A percentile compares a stretch with the other conserved stretches of the same genome.
phyloP scores from a whole-genome alignment of 2,329 filamentous ascomycete species.

The Nectriaceae sp. region DNA sequence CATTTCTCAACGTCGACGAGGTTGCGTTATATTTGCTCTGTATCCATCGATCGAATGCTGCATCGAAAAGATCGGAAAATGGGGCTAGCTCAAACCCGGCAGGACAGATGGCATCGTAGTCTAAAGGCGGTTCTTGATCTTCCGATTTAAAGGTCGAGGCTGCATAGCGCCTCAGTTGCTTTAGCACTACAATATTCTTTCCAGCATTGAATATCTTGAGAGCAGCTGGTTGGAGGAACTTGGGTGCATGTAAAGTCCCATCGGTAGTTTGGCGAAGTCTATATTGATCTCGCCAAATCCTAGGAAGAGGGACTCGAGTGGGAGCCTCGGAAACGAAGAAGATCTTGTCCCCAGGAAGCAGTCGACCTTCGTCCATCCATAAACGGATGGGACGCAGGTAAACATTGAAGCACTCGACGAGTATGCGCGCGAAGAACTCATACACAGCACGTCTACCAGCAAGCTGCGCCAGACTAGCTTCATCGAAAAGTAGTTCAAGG shows the following conservation, averaged over 20 bases:
- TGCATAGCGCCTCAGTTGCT: slow-evolving; percentile 62
- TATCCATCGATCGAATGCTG: slow-evolving; percentile 76
- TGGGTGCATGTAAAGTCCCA: slow-evolving; percentile 67
- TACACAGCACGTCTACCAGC: slow-evolving; percentile 65
- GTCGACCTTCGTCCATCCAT: slow-evolving; percentile 82
- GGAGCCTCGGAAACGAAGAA: slow-evolving; percentile 73
- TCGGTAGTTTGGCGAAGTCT: slow-evolving; percentile 62
- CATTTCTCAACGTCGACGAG: slow-evolving; percentile 63
- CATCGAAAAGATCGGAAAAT: slow-evolving; percentile 74
- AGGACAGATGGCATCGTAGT: slow-evolving; percentile 59
- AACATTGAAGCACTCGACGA: slow-evolving; percentile 79
- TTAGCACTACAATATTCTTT: slow-evolving; percentile 85
- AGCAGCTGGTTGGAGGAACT: slow-evolving; percentile 70
- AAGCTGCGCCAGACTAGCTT: slow-evolving; percentile 69
- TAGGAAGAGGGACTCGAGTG: slow-evolving; percentile 58
- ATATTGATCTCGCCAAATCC: slow-evolving; percentile 78
- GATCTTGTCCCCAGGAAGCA: slow-evolving; percentile 64
- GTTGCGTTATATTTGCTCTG: slow-evolving; percentile 71
- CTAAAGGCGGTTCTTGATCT: slow-evolving; percentile 49
- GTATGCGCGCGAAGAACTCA: slow-evolving; percentile 64
- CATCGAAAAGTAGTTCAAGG: slow-evolving; percentile 75
- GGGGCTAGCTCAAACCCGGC: slow-evolving; percentile 54
- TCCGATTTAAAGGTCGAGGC: slow-evolving; percentile 29
- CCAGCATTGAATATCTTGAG: slow-evolving; percentile 81
- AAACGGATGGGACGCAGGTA: slow-evolving; percentile 77